These are phyloP conservation scores for Diaporthe citri DNA, from an alignment of 2,329 filamentous ascomycete species.

Conservation along the genomic window DNA sequence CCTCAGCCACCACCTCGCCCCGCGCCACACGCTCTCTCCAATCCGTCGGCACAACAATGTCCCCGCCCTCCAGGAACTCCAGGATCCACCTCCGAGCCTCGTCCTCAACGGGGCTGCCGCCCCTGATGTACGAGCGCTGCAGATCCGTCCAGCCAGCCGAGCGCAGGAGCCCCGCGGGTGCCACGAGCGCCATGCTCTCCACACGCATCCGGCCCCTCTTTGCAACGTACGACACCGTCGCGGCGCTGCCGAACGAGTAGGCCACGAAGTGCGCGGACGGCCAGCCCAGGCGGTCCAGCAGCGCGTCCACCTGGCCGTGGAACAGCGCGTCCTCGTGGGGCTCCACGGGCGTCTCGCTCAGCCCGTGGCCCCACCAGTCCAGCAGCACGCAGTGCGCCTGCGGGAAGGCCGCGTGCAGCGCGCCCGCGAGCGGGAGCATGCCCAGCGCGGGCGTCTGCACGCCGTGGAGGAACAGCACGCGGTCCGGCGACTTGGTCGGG, in stretches of 20 bases:
- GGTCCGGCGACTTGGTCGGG: conserved; percentile 34
- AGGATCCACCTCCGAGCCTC: conserved; percentile 53
- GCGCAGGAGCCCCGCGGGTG: conserved; percentile 59
- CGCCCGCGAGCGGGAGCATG: conserved; percentile 55
- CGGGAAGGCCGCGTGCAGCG: conserved; percentile 52
- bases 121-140: conserved; percentile 24
- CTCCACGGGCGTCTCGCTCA: conserved; percentile 60
- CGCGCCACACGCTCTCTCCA: conserved; percentile 57
- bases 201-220: conserved; percentile 47
- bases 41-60: conserved; percentile 55
- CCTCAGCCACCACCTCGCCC: conserved; percentile 61
- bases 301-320: conserved; percentile 52
- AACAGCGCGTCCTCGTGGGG: conserved; percentile 59
- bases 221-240: conserved; percentile 54
- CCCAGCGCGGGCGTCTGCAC: conserved; percentile 64
- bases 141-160: conserved; percentile 47
- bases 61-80: conserved; percentile 57
- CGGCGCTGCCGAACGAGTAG: conserved; percentile 62
- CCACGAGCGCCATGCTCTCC: conserved; percentile 55
- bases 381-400: conserved; percentile 56
- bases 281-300: conserved; percentile 59
- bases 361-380: conserved; percentile 67
- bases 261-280: conserved; percentile 58
- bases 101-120: conserved; percentile 48
- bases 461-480: conserved; percentile 62